Base-by-base conservation (phyloP, 768 basidiomycete species). In the Cystofilobasidium capitatum region DNA sequence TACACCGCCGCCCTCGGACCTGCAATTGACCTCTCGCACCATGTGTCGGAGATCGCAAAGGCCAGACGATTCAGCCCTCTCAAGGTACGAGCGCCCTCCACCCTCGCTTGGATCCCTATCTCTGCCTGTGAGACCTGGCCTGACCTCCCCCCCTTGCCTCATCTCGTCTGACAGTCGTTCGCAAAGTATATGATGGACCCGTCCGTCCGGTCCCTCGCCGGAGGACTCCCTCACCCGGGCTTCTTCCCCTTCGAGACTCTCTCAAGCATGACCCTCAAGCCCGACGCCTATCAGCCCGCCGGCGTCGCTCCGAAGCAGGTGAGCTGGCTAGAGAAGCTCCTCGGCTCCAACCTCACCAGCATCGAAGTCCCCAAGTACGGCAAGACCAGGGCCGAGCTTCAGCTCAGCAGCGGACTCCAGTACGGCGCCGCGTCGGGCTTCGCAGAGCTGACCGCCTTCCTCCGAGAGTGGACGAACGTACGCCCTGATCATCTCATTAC, bases 1-100 rank as follows among this genome's bases (percentile, higher is more conserved):
- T 61, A 47, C 62, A 14, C n/a, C 10, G 62, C 49, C 49, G 13
- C 44, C 6, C 45, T 51, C 44, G 61, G 42, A 24, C 36, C 36
- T n/a, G 73, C 86, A 0, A 78, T 86, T 65, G 86, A 89, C 77
- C 78, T 88, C 54, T 84, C 83, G 26, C 86, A 88, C 73, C 88
- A 89, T 74, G 77, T 89, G 35, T 87, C 85, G n/a, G 73, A 76
- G 3, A 42, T 85, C 24, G 76, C 86, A 3, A 80, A 78, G 64
- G 79, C 81, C 35, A 79, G 87, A 51, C 59, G 72, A 35, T 69
- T 77, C 2, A 85, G 83, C 45, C 85, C 87, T 0, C 78, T 90
- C 64, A 90, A 90, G 75, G 82, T 59, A 10, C 3, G 55, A 39
- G 55, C 59, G 64, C 26, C 54, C 47, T 22, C 70, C 80, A 10